phyloP scores from a whole-genome alignment of 2,329 filamentous ascomycete species.

The Cryphonectria carpinicola region DNA sequence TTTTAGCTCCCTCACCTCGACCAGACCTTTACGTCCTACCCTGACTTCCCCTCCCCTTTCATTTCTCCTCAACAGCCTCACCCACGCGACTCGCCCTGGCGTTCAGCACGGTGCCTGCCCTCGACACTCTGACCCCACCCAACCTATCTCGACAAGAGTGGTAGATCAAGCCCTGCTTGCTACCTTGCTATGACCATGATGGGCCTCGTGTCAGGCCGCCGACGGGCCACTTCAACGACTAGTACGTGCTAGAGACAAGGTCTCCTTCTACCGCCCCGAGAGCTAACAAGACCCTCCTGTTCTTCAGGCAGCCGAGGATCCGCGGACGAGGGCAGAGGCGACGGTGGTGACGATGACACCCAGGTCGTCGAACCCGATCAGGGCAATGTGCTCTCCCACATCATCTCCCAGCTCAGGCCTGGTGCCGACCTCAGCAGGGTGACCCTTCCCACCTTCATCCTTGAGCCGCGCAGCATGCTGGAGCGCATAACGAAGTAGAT shows the following conservation, averaged over 20 bases:
- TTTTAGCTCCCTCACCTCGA: slow-evolving; percentile 1
- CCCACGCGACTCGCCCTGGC: not conserved
- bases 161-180: slow-evolving; percentile 32
- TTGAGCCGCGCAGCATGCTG: slow-evolving; percentile 96
- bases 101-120: not conserved
- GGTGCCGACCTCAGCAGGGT: slow-evolving; percentile 94
- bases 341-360: slow-evolving; percentile 70
- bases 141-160: not conserved
- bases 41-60: not conserved
- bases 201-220: slow-evolving; percentile 39
- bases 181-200: slow-evolving; percentile 42
- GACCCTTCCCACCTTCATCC: slow-evolving; percentile 94
- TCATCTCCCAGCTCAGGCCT: slow-evolving; percentile 94
- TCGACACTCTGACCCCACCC: not conserved
- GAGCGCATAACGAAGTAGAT: slow-evolving; percentile 96
- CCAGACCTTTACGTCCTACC: slow-evolving; percentile 2
- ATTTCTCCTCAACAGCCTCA: not conserved
- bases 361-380: slow-evolving; percentile 87
- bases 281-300: slow-evolving; percentile 48
- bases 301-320: slow-evolving; percentile 57
- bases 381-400: slow-evolving; percentile 94
- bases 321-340: slow-evolving; percentile 54
- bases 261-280: not conserved
- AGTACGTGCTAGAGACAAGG: slow-evolving; percentile 36
- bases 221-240: slow-evolving; percentile 40